A percentile compares a stretch with the other conserved stretches of the same genome.
These are phyloP conservation scores for Pelargonium fulgidum DNA, from an alignment of 441 rosid genomes.

Conservation along the genomic window DNA sequence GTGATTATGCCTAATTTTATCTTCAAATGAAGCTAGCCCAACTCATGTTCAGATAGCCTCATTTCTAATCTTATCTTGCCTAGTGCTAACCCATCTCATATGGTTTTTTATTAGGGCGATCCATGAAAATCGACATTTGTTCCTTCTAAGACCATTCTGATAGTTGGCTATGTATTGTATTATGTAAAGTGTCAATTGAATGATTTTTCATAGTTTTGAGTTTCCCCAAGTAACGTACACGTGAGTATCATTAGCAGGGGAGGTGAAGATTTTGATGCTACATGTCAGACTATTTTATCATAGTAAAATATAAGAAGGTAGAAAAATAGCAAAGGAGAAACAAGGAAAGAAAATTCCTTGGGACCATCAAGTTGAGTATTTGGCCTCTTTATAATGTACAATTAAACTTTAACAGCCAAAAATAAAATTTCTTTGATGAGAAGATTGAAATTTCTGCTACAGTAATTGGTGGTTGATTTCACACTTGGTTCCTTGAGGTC, in stretches of 20 bases:
- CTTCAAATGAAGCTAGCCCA: not conserved
- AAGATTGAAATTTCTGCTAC: not conserved
- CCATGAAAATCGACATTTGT: not conserved
- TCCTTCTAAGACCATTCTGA: not conserved
- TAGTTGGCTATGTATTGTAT: not conserved
- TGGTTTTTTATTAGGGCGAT: not conserved
- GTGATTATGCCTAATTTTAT: not conserved
- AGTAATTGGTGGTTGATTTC: not conserved
- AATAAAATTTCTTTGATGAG: not conserved
- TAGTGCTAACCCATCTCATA: not conserved
- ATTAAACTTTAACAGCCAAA: not conserved
- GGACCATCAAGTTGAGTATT: conserved; percentile 1
- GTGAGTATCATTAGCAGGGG: conserved; percentile 6
- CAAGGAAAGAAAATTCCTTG: not conserved
- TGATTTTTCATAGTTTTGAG: not conserved
- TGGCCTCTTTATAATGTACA: not conserved
- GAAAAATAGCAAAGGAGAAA: not conserved
- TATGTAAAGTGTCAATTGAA: not conserved
- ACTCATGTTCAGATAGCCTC: not conserved
- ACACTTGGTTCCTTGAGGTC: too few species aligned
- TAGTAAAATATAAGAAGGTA: not conserved
- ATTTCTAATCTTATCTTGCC: not conserved
- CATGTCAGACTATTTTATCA: not conserved
- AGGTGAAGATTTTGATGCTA: not conserved
- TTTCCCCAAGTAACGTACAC: not conserved